A percentile compares a stretch with the other conserved stretches of the same genome.
Evolutionary conservation across 441 rosid genomes (phyloP).

Genomic region (Pelargonium fulgidum): DNA sequence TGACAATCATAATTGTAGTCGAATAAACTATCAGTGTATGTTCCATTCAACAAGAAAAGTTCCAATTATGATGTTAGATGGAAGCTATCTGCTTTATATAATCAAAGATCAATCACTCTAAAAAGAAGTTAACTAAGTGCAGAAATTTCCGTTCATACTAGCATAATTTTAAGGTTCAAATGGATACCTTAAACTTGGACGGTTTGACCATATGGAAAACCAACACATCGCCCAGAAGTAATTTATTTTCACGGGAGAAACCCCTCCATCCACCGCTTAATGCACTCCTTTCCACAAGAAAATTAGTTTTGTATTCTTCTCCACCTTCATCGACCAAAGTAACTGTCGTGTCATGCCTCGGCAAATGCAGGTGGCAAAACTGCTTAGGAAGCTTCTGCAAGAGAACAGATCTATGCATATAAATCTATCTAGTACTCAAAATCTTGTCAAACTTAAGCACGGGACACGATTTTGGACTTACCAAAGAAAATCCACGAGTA

Average conservation of each 20-base stretch:
- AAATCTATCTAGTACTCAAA: neutral
- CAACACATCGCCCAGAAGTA: constrained; percentile 14
- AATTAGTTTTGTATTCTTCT: constrained; percentile 8
- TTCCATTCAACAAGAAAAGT: neutral
- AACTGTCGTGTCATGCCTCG: constrained; percentile 12
- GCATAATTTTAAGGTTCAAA: neutral
- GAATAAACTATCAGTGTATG: neutral
- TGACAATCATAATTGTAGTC: no score
- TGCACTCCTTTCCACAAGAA: neutral
- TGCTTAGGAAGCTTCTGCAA: constrained; percentile 17
- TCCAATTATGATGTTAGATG: neutral
- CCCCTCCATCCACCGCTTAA: constrained; percentile 17
- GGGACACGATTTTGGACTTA: neutral
- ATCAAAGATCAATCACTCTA: neutral
- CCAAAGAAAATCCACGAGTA: constrained; percentile 6
- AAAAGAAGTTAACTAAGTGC: neutral
- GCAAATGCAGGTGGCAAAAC: constrained; percentile 8
- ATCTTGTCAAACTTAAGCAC: neutral
- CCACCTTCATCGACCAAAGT: constrained; percentile 10
- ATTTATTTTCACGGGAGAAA: constrained; percentile 13
- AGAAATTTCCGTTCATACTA: neutral
- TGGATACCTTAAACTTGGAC: constrained; percentile 13
- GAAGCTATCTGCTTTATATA: neutral
- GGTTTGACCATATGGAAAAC: constrained; percentile 19
- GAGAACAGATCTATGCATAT: neutral